Conservation (phyloP, 1,284 basidiomycete genomes). For the Amylostereum chailletii region DNA sequence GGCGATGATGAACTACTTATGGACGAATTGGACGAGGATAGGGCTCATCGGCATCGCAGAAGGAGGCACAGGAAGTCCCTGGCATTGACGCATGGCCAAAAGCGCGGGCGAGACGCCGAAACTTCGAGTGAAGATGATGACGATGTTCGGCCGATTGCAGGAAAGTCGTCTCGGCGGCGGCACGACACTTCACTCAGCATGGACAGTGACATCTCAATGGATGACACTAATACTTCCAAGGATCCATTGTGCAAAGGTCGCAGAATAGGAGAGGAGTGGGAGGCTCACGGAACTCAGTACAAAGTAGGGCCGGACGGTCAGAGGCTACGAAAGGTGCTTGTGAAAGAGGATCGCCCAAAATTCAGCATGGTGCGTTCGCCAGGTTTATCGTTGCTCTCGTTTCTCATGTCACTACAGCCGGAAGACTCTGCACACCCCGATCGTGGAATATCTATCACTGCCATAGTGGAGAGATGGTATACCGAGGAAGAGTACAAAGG, state of each 20-base stretch:
- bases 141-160: constrained; percentile 21
- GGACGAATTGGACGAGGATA: constrained; percentile 19
- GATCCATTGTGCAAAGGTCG: constrained; percentile 45
- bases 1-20: constrained; percentile 44
- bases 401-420: constrained; percentile 35
- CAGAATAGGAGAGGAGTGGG: constrained; percentile 68
- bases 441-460: constrained; percentile 51
- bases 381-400: not conserved
- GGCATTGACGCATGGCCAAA: constrained; percentile 40
- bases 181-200: constrained; percentile 20
- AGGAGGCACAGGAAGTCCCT: constrained; percentile 41
- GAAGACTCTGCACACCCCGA: constrained; percentile 71
- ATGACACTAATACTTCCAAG: constrained; percentile 33
- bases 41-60: constrained; percentile 23
- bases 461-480: constrained; percentile 69
- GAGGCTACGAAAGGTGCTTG: constrained; percentile 53
- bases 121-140: constrained; percentile 40
- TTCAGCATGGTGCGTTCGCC: constrained; percentile 54
- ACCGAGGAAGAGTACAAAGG: constrained; percentile 63
- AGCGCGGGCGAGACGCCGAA: constrained; percentile 52
- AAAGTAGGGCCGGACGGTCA: constrained; percentile 68
- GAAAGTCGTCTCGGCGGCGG: constrained; percentile 23
- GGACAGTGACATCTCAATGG: constrained; percentile 32
- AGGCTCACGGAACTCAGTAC: constrained; percentile 53
- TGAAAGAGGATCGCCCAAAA: constrained; percentile 58